Evolutionary conservation across 2,329 filamentous ascomycete species (phyloP).

Genomic region (Stagonosporopsis chrysanthemi): DNA sequence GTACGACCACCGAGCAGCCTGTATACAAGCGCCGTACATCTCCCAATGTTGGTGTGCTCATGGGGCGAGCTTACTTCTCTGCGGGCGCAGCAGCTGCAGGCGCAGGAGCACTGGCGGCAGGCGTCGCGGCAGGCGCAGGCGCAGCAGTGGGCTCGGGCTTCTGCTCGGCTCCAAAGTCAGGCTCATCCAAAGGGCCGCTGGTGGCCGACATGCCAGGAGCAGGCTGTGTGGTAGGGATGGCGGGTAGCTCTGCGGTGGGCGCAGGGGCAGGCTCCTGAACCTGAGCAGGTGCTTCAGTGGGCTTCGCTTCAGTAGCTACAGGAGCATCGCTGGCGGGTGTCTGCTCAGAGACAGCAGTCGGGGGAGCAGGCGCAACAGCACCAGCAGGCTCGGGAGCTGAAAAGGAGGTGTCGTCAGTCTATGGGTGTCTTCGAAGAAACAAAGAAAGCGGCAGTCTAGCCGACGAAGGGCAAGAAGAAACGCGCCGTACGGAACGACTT

Average conservation of each 20-base stretch:
- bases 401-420: constrained; percentile 33
- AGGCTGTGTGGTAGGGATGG: constrained; percentile 35
- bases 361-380: constrained; percentile 39
- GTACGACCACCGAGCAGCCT: neutral
- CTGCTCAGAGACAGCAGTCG: constrained; percentile 38
- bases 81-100: constrained; percentile 21
- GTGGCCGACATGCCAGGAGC: constrained; percentile 51
- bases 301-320: constrained; percentile 28
- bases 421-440: constrained; percentile 25
- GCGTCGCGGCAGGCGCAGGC: constrained; percentile 21
- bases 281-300: constrained; percentile 19
- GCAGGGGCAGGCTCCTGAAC: constrained; percentile 15
- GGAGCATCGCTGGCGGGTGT: constrained; percentile 27
- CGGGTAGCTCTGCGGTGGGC: constrained; percentile 14
- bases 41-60: neutral
- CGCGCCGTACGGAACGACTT: neutral
- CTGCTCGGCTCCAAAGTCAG: constrained; percentile 35
- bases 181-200: constrained; percentile 48
- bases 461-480: neutral
- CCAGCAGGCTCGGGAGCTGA: constrained; percentile 45
- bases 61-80: constrained; percentile 3
- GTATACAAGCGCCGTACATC: neutral
- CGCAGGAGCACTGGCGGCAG: constrained; percentile 23
- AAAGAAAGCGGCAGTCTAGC: constrained; percentile 15
- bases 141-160: constrained; percentile 29